These are phyloP conservation scores for Lodderomyces orthopsilosis DNA, from an alignment of 1,139 yeast genomes.

Conservation along the genomic window DNA sequence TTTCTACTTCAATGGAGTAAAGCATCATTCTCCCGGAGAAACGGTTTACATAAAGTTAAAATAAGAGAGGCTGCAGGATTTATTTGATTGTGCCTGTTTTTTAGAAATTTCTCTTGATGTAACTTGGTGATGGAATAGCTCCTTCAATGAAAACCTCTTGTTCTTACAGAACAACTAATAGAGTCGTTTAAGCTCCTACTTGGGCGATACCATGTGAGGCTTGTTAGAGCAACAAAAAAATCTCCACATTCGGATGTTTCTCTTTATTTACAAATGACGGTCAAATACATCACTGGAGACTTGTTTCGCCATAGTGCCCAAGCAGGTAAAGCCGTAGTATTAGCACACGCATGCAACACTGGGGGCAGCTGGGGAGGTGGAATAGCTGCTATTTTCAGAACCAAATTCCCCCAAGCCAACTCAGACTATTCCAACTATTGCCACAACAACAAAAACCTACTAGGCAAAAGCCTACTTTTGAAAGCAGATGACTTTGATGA, in stretches of 20 bases:
- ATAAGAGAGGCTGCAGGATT: not conserved
- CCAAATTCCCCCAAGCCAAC: conserved; percentile 52
- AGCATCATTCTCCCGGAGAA: conserved; percentile 47
- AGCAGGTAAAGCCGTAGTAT: conserved; percentile 20
- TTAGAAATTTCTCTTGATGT: too few species aligned
- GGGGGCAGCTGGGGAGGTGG: conserved; percentile 87
- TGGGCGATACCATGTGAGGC: not conserved
- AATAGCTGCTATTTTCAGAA: conserved; percentile 55
- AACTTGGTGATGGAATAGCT: too few species aligned
- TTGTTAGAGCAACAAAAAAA: not conserved
- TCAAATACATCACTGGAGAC: conserved; percentile 60
- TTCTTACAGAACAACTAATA: too few species aligned
- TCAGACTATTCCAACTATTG: conserved; percentile 50
- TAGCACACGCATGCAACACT: conserved; percentile 80
- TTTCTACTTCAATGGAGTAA: conserved; percentile 34
- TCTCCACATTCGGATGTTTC: not conserved
- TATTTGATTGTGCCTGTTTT: too few species aligned
- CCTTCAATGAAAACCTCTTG: too few species aligned
- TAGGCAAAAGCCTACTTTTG: conserved; percentile 56
- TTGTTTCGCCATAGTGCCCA: conserved; percentile 41
- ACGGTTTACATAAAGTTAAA: conserved; percentile 10
- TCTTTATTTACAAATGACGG: too few species aligned
- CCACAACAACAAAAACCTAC: conserved; percentile 26
- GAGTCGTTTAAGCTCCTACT: too few species aligned
- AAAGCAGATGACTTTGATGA: conserved; percentile 28